These are phyloP conservation scores for Xerocomellus intermedius DNA, from an alignment of 768 basidiomycete species.

Conservation along the genomic window DNA sequence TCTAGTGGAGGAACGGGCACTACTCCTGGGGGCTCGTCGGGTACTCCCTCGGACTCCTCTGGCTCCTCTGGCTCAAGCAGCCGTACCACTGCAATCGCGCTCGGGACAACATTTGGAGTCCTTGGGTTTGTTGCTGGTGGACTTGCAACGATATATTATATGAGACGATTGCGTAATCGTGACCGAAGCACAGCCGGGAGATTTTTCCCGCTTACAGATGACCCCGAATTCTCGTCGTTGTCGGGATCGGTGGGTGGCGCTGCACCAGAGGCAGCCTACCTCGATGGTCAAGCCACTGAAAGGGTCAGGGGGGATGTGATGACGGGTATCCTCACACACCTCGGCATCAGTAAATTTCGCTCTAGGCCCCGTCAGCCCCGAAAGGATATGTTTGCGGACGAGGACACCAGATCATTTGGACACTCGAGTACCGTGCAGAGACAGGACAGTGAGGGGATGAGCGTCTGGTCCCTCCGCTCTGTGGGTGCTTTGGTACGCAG, in stretches of 20 bases:
- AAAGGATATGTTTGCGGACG: slow-evolving; percentile 76
- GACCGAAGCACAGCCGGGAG: not conserved
- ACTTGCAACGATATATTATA: slow-evolving; percentile 43
- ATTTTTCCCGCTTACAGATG: slow-evolving; percentile 24
- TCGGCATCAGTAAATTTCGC: slow-evolving; percentile 23
- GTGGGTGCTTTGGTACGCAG: slow-evolving; percentile 30
- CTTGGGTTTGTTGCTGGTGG: slow-evolving; percentile 50
- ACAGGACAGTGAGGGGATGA: slow-evolving; percentile 42
- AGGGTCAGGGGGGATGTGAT: slow-evolving; percentile 1
- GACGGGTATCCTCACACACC: slow-evolving; percentile 17
- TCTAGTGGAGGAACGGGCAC: slow-evolving; percentile 9
- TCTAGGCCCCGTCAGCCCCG: slow-evolving; percentile 32
- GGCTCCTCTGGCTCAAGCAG: slow-evolving; percentile 19
- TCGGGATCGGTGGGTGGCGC: slow-evolving; percentile 3
- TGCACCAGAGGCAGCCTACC: slow-evolving; percentile 4
- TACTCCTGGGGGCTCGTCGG: slow-evolving; percentile 2
- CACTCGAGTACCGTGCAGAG: slow-evolving; percentile 24
- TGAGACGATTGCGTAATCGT: slow-evolving; percentile 34
- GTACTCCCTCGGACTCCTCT: slow-evolving; percentile 16
- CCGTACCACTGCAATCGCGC: slow-evolving; percentile 47
- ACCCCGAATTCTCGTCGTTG: slow-evolving; percentile 14
- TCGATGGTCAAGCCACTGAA: slow-evolving; percentile 4
- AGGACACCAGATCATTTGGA: slow-evolving; percentile 58
- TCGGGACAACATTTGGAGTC: slow-evolving; percentile 63
- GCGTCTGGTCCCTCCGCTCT: slow-evolving; percentile 55